phyloP scores from a whole-genome alignment of 306 rosid species.

The Lablab purpureus region DNA sequence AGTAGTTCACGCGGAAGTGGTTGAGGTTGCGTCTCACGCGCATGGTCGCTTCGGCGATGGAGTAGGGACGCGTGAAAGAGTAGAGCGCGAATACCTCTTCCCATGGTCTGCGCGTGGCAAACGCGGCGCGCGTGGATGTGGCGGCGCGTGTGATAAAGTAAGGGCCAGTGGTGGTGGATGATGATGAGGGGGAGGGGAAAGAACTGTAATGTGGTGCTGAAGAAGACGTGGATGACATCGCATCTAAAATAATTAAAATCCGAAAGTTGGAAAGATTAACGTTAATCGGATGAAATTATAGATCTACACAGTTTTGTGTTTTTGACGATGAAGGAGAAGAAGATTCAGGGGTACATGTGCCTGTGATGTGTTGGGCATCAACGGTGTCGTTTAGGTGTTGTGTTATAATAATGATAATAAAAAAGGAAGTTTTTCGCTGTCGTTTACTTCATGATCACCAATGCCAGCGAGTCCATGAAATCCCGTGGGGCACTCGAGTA shows the following conservation, averaged over 20 bases:
- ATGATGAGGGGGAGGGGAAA: constrained; percentile 42
- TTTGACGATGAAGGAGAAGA: constrained; percentile 19
- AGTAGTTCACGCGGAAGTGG: constrained; percentile 75
- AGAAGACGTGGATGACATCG: constrained; percentile 59
- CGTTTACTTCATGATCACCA: constrained; percentile 31
- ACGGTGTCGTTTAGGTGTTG: constrained; percentile 42
- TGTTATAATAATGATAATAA: background rate
- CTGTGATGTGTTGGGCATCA: background rate
- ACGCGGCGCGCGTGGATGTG: constrained; percentile 23
- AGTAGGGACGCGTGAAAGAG: constrained; percentile 64
- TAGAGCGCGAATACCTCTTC: constrained; percentile 67
- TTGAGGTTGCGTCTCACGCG: constrained; percentile 67
- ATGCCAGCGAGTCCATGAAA: constrained; percentile 46
- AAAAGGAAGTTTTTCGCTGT: background rate
- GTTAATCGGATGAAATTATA: background rate
- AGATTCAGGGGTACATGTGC: background rate
- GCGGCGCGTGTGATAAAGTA: constrained; percentile 43
- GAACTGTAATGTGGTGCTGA: constrained; percentile 51
- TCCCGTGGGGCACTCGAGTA: constrained; percentile 18
- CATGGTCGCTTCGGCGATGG: constrained; percentile 54
- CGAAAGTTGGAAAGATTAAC: background rate
- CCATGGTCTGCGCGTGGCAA: constrained; percentile 73
- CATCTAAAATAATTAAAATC: background rate
- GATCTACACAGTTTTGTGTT: background rate
- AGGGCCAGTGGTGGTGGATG: constrained; percentile 26